These are phyloP conservation scores for Trifolium dubium DNA, from an alignment of 306 rosid species.

Conservation along the genomic window DNA sequence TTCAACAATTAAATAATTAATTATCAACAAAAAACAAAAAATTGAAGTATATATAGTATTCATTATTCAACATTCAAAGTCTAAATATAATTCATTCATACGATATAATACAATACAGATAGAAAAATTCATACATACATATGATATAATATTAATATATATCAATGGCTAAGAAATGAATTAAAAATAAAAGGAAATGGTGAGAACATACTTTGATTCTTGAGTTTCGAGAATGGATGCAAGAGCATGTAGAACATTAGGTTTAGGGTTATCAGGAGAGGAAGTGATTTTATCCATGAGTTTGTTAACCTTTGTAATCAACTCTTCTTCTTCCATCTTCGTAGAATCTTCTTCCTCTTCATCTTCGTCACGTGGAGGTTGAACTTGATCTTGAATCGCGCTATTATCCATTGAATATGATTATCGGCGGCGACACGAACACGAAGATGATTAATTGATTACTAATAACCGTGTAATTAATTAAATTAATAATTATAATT, in stretches of 20 bases:
- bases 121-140: not conserved
- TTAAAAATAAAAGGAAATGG: not conserved
- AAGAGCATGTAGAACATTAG: conserved; percentile 77
- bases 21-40: not conserved
- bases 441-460: no score
- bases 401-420: conserved; percentile 42
- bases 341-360: conserved; percentile 52
- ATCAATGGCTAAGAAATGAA: not conserved
- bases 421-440: not conserved
- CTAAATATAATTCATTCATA: no score
- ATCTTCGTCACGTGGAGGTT: conserved; percentile 55
- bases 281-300: conserved; percentile 82
- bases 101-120: not conserved
- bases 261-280: conserved; percentile 77
- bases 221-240: conserved; percentile 84
- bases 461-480: not conserved
- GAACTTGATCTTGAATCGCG: conserved; percentile 34
- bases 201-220: conserved; percentile 61
- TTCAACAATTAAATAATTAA: conserved; percentile 17
- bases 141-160: no score
- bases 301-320: conserved; percentile 72
- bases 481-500: not conserved
- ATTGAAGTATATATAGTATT: not conserved
- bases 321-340: conserved; percentile 78
- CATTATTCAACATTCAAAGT: not conserved